Evolutionary conservation across 495 filamentous ascomycete genomes (phyloP).

Genomic region (Penicillium crystallinum): DNA sequence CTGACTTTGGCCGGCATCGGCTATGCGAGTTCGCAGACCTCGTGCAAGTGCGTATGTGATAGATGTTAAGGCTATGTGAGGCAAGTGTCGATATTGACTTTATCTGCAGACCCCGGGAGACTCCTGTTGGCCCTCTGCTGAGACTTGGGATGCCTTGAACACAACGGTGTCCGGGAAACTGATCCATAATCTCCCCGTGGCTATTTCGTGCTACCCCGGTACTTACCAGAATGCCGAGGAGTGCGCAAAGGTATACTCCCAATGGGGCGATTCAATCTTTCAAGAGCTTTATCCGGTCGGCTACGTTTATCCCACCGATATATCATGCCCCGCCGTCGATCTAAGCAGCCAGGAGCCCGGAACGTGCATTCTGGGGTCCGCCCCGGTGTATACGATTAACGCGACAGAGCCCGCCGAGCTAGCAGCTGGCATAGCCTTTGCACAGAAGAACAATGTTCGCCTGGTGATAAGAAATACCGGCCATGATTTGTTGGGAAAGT

Average conservation of each 20-base stretch:
- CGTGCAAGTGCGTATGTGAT: constrained; percentile 15
- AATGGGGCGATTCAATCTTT: not conserved
- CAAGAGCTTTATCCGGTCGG: constrained; percentile 19
- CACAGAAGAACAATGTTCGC: constrained; percentile 48
- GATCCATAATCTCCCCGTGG: constrained; percentile 47
- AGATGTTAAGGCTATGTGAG: too few species aligned
- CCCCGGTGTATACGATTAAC: constrained; percentile 28
- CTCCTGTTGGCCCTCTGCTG: constrained; percentile 34
- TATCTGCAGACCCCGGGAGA: constrained; percentile 26
- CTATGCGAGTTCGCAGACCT: not conserved
- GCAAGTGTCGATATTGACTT: not conserved
- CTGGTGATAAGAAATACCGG: constrained; percentile 59
- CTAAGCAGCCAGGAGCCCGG: constrained; percentile 24
- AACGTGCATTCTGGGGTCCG: constrained; percentile 12
- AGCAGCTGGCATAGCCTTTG: constrained; percentile 39
- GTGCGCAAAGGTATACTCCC: constrained; percentile 1
- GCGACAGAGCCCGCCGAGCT: constrained; percentile 24
- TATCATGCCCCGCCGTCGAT: constrained; percentile 28
- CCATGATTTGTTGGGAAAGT: constrained; percentile 39
- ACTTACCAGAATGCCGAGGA: not conserved
- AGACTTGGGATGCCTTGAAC: constrained; percentile 41
- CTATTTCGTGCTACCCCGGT: constrained; percentile 50
- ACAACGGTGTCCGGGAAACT: constrained; percentile 45
- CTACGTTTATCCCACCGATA: constrained; percentile 26
- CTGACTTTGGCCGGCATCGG: not conserved